phyloP scores from a whole-genome alignment of 768 basidiomycete genomes.

The Pleurotus tuoliensis region DNA sequence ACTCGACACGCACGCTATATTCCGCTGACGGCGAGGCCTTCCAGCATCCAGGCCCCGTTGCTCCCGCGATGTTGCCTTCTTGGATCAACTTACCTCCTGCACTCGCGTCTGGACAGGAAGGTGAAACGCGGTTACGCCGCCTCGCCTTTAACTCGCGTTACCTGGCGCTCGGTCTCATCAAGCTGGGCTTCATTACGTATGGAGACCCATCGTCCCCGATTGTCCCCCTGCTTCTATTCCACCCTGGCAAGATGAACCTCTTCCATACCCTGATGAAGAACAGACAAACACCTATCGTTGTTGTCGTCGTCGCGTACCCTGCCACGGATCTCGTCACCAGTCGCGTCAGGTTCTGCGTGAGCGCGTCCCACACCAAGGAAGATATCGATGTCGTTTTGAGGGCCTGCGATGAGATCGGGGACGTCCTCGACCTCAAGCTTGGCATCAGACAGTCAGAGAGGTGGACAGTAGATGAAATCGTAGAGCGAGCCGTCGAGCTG shows the following conservation, averaged over 20 bases:
- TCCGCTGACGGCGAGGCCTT: constrained; percentile 32
- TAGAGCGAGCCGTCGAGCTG: constrained; percentile 69
- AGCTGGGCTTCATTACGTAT: constrained; percentile 96
- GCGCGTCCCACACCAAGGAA: constrained; percentile 94
- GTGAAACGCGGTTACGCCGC: constrained; percentile 74
- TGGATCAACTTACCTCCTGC: constrained; percentile 76
- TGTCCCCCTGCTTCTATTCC: constrained; percentile 87
- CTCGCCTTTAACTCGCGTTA: constrained; percentile 96
- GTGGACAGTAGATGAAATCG: constrained; percentile 78
- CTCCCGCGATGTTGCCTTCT: constrained; percentile 57
- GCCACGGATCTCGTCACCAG: constrained; percentile 87
- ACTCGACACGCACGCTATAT: constrained; percentile 20
- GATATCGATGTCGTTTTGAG: constrained; percentile 84
- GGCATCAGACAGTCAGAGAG: constrained; percentile 49
- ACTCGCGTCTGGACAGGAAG: constrained; percentile 82
- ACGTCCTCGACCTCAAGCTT: constrained; percentile 87
- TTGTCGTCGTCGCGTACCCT: constrained; percentile 88
- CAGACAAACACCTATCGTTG: constrained; percentile 74
- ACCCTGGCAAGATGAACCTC: constrained; percentile 90
- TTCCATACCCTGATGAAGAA: constrained; percentile 89
- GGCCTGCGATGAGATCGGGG: constrained; percentile 92
- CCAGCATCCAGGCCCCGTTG: constrained; percentile 66
- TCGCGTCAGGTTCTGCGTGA: constrained; percentile 91
- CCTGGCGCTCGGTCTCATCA: constrained; percentile 78
- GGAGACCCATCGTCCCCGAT: constrained; percentile 91